A percentile compares a stretch with the other conserved stretches of the same genome.
phyloP scores from a whole-genome alignment of 2,329 filamentous ascomycete species.

The Penicillium digitatum region DNA sequence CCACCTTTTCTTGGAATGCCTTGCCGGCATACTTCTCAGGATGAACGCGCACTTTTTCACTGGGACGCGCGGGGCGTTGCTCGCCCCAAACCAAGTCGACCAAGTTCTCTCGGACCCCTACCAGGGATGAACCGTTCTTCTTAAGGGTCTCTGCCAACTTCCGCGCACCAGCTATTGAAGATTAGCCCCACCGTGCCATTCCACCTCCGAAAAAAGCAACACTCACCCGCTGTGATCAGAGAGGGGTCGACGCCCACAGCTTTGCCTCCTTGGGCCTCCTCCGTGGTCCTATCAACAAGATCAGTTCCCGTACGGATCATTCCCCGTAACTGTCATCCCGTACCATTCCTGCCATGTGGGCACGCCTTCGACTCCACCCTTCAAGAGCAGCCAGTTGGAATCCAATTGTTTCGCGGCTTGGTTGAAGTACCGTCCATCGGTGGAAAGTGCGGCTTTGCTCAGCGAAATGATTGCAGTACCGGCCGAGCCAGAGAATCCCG shows the following conservation, averaged over 20 bases:
- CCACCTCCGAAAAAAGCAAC: not conserved
- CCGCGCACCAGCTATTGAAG: slow-evolving; percentile 54
- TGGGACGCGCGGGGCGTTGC: slow-evolving; percentile 68
- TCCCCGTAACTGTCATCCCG: slow-evolving; percentile 2
- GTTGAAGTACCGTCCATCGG: slow-evolving; percentile 97
- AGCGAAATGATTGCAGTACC: slow-evolving; percentile 85
- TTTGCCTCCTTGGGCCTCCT: slow-evolving; percentile 82
- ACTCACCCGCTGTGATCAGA: slow-evolving; percentile 66
- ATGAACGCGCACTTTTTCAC: slow-evolving; percentile 70
- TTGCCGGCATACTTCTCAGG: slow-evolving; percentile 74
- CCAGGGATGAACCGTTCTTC: slow-evolving; percentile 71
- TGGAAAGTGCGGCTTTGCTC: slow-evolving; percentile 83
- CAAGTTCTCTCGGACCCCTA: slow-evolving; percentile 74
- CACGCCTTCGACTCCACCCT: slow-evolving; percentile 88
- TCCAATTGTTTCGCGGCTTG: slow-evolving; percentile 90
- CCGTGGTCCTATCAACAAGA: slow-evolving; percentile 54
- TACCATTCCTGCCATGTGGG: slow-evolving; percentile 98
- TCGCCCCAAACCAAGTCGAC: slow-evolving; percentile 86
- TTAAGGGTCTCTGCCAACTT: slow-evolving; percentile 85
- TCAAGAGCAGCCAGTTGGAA: slow-evolving; percentile 83
- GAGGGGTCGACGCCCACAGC: slow-evolving; percentile 86
- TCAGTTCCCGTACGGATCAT: slow-evolving; percentile 11
- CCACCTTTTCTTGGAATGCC: slow-evolving; percentile 74
- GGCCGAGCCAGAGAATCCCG: slow-evolving; percentile 90
- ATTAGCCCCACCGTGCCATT: slow-evolving; percentile 8